Evolutionary conservation across 2,329 filamentous ascomycete species (phyloP), one percentile per base, ranked within the genome.

Genomic region (Diplodia corticola): DNA sequence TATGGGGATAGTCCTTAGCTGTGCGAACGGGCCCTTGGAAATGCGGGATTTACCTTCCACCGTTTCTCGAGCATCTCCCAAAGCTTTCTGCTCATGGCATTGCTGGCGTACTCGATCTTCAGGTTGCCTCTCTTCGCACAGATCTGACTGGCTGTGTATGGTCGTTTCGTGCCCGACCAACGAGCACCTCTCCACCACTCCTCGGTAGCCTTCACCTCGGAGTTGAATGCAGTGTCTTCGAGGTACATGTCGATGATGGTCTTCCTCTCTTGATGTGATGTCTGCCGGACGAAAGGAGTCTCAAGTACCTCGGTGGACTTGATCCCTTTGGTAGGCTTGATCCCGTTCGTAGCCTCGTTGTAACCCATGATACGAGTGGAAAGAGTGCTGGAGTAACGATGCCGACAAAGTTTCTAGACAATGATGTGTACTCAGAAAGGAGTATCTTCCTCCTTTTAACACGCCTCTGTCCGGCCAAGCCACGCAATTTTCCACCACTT

Each of bases 131-230:
- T 85, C 85, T 97, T 97, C 64, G 91, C 89, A 70, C 93, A 93
- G 74, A 97, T 96, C 82, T 94, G 90, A 84, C 96, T 93, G 35
- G 93, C 91, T 6, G 92, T 95, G 78, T 92, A 97, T 49, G 93
- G 89, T 65, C 93, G 86, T 82, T 91, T 93, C 74, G 92, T 97
- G 80, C 91, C 85, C 76, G 90, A 86, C 93, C 93, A 97, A 83
- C 93, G 85, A 61, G 91, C 85, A 72, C 92, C 90, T 53, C 83
- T 85, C 93, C 93, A 97, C 93, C 93, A 97, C 78, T 88, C 81
- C 85, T 96, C 91, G 73, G 96, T 88, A 71, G 89, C 87, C 73
- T 89, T 87, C 69, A 96, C 91, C 76, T 97, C 93, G 69, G 37
- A 17, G 12, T n/a, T 20, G 15, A 49, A 61, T 1, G 37, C 24